A percentile compares a stretch with the other conserved stretches of the same genome.
Conservation (phyloP, 768 basidiomycete genomes). For the Tephrocybe sp. region DNA sequence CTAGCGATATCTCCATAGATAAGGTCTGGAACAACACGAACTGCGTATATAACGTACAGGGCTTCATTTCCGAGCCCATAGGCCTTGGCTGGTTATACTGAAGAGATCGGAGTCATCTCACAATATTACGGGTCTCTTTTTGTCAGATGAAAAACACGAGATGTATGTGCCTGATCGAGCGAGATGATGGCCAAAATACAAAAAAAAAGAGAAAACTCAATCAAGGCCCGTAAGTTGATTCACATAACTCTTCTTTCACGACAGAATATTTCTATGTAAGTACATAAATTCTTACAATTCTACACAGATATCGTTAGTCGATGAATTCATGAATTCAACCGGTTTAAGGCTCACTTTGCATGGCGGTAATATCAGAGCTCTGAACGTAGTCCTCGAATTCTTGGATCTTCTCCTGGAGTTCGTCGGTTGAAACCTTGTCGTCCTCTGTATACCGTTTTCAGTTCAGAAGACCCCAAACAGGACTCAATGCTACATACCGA, state of each 20-base stretch:
- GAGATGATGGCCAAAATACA: no score
- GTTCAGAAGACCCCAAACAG: not conserved
- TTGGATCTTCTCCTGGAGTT: constrained; percentile 86
- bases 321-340: not conserved
- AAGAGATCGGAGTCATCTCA: not conserved
- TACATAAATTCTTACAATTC: constrained; percentile 19
- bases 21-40: no score
- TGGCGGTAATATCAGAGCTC: constrained; percentile 88
- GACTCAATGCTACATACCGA: constrained; percentile 39
- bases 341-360: constrained; percentile 70
- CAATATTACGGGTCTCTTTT: not conserved
- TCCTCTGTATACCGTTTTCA: constrained; percentile 63
- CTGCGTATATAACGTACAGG: not conserved
- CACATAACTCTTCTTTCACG: not conserved
- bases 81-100: not conserved
- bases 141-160: constrained; percentile 12
- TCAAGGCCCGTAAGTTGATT: not conserved
- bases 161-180: constrained; percentile 8
- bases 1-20: not conserved
- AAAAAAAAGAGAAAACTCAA: no score
- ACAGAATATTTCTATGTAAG: not conserved
- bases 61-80: constrained; percentile 19
- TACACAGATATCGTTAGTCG: constrained; percentile 16
- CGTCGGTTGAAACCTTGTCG: constrained; percentile 89
- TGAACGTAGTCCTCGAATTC: constrained; percentile 90